A percentile compares a stretch with the other conserved stretches of the same genome.
Conservation (phyloP, 2,329 filamentous ascomycete species). For the Beauveria asiatica region DNA sequence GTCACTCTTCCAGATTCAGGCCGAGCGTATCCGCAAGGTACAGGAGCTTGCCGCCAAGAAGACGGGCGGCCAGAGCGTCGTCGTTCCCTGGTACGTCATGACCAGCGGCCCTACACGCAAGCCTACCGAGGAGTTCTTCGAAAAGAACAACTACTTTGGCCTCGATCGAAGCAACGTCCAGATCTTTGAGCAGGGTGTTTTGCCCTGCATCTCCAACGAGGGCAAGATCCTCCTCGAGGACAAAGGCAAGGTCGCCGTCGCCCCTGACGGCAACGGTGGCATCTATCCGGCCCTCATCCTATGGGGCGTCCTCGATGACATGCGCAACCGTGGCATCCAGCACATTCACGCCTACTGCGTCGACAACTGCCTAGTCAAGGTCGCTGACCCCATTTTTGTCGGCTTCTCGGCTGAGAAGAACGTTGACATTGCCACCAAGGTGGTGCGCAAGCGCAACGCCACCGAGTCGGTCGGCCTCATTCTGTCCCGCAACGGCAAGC, state of each 20-base stretch:
- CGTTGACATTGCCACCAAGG: slow-evolving; percentile 96
- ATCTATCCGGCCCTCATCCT: slow-evolving; percentile 86
- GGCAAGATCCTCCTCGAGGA: slow-evolving; percentile 92
- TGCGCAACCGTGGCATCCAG: slow-evolving; percentile 80
- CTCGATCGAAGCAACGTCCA: slow-evolving; percentile 75
- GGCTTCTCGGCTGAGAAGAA: slow-evolving; percentile 82
- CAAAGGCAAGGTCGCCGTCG: slow-evolving; percentile 86
- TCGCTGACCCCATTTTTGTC: slow-evolving; percentile 93
- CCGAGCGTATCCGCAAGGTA: slow-evolving; percentile 81
- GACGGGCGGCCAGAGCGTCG: slow-evolving; percentile 44
- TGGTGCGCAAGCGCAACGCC: slow-evolving; percentile 95
- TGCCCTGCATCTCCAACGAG: slow-evolving; percentile 95
- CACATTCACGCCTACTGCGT: slow-evolving; percentile 98
- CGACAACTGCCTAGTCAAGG: slow-evolving; percentile 97
- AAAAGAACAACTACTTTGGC: slow-evolving; percentile 85
- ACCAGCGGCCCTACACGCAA: slow-evolving; percentile 89
- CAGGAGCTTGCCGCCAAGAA: slow-evolving; percentile 72
- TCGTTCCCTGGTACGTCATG: slow-evolving; percentile 98
- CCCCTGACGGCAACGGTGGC: slow-evolving; percentile 93
- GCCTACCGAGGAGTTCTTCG: slow-evolving; percentile 90
- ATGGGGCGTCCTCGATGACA: slow-evolving; percentile 74
- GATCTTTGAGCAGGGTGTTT: slow-evolving; percentile 93
- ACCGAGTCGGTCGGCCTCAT: slow-evolving; percentile 95
- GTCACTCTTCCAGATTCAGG: slow-evolving; percentile 95
- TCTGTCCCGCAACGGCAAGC: slow-evolving; percentile 87